These are phyloP conservation scores for Didymella pomorum DNA, from an alignment of 2,329 filamentous ascomycete species.

Conservation along the genomic window DNA sequence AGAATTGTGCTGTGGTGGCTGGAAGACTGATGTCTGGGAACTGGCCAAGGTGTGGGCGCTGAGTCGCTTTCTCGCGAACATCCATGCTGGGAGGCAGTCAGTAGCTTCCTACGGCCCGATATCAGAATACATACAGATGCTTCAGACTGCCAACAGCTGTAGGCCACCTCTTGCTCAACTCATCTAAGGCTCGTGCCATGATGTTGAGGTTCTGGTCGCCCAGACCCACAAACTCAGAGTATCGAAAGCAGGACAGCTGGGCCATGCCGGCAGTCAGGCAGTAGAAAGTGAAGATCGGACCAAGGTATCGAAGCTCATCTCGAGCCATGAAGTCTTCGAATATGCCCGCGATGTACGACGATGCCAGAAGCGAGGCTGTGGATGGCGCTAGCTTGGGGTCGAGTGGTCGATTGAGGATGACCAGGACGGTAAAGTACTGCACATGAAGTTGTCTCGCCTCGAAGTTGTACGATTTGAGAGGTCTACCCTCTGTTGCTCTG, in stretches of 20 bases:
- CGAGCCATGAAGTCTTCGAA: slow-evolving; percentile 55
- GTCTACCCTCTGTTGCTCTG: slow-evolving; percentile 29
- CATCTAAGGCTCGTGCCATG: slow-evolving; percentile 39
- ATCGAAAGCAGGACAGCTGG: slow-evolving; percentile 51
- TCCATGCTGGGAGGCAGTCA: slow-evolving; percentile 28
- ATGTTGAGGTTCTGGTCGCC: slow-evolving; percentile 43
- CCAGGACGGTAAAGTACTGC: slow-evolving; percentile 52
- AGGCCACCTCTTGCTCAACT: slow-evolving; percentile 44
- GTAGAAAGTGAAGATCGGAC: slow-evolving; percentile 54
- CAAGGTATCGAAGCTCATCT: slow-evolving; percentile 53
- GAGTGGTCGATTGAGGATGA: slow-evolving; percentile 51
- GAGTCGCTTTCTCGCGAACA: slow-evolving; percentile 42
- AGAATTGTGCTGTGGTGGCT: slow-evolving; percentile 37
- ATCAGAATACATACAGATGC: slow-evolving; percentile 26
- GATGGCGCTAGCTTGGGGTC: slow-evolving; percentile 44
- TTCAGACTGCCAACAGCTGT: slow-evolving; percentile 44
- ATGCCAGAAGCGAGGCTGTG: slow-evolving; percentile 51
- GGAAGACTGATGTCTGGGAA: slow-evolving; percentile 43
- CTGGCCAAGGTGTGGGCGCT: slow-evolving; percentile 36
- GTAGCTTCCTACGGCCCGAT: not conserved
- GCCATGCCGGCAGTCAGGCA: slow-evolving; percentile 52
- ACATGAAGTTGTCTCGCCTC: slow-evolving; percentile 51
- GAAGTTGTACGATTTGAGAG: slow-evolving; percentile 42
- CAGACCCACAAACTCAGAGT: slow-evolving; percentile 39
- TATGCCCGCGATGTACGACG: slow-evolving; percentile 54